Percentiles rank a stretch among this genome's conserved stretches.
Conservation (phyloP, 495 filamentous ascomycete species). For the Penicillium fimorum region DNA sequence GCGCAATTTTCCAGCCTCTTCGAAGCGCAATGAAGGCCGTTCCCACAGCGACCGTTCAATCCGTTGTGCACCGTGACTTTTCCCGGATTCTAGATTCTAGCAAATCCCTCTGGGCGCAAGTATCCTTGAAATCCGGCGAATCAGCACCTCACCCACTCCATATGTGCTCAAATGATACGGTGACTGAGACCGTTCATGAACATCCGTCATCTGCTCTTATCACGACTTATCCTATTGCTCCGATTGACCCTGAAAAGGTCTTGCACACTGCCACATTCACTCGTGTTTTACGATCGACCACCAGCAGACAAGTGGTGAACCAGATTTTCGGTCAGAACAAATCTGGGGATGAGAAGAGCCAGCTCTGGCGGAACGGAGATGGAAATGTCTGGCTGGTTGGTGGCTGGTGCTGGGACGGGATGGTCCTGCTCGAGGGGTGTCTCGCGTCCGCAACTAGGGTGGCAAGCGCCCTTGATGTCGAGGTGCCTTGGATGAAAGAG, state of each 20-base stretch:
- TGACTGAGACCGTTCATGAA: slow-evolving; percentile 39
- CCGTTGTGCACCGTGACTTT: slow-evolving; percentile 45
- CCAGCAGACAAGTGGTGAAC: slow-evolving; percentile 34
- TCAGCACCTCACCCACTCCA: slow-evolving; percentile 23
- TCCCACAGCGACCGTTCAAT: slow-evolving; percentile 42
- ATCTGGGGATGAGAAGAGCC: slow-evolving; percentile 2
- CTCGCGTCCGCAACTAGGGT: slow-evolving; percentile 53
- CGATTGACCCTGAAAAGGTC: slow-evolving; percentile 31
- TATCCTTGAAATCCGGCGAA: not conserved
- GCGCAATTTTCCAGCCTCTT: slow-evolving; percentile 44
- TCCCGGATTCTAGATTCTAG: slow-evolving; percentile 13
- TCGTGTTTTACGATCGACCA: slow-evolving; percentile 33
- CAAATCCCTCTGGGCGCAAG: slow-evolving; percentile 6
- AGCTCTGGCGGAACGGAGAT: slow-evolving; percentile 50
- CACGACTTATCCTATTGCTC: slow-evolving; percentile 33
- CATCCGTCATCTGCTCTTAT: slow-evolving; percentile 33
- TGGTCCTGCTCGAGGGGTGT: slow-evolving; percentile 61
- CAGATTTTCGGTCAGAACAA: slow-evolving; percentile 29
- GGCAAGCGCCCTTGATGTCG: slow-evolving; percentile 47
- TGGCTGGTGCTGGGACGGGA: slow-evolving; percentile 64
- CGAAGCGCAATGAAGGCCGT: slow-evolving; percentile 33
- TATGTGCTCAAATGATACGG: slow-evolving; percentile 24
- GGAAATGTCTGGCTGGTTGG: slow-evolving; percentile 52
- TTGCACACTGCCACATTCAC: slow-evolving; percentile 30
- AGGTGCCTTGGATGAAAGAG: slow-evolving; percentile 36